phyloP scores from a whole-genome alignment of 306 rosid species.

The Mimosa pudica region DNA sequence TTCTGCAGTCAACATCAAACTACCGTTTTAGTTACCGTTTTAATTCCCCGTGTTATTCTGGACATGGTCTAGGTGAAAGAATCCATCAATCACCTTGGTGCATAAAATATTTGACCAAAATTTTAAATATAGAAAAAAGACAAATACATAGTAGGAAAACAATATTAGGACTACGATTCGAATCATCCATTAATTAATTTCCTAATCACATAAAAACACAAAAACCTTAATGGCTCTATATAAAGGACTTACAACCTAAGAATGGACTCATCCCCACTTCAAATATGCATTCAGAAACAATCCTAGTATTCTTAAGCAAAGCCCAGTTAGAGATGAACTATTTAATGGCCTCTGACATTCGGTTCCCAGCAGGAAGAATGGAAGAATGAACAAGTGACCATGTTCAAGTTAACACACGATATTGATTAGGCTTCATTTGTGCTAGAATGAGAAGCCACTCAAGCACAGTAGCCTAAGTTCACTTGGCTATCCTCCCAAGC shows the following conservation, averaged over 20 bases:
- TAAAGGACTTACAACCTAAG: slow-evolving; percentile 5
- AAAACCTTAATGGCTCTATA: background rate
- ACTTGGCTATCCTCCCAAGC: background rate
- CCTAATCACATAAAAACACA: slow-evolving; percentile 7
- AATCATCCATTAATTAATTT: background rate
- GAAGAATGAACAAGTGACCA: background rate
- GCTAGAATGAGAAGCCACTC: background rate
- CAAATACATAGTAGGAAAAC: background rate
- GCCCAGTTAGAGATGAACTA: background rate
- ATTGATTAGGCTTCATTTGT: background rate
- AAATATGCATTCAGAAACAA: background rate
- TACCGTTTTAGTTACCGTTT: slow-evolving; percentile 16
- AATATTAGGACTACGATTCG: slow-evolving; percentile 6
- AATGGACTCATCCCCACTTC: background rate
- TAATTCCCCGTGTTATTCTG: slow-evolving; percentile 14
- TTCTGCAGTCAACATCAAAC: slow-evolving; percentile 68
- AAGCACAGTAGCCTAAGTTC: slow-evolving; percentile 8
- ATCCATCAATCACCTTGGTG: slow-evolving; percentile 9
- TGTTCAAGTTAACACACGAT: no score
- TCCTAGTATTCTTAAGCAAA: slow-evolving; percentile 14
- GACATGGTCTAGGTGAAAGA: background rate
- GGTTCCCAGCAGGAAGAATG: background rate
- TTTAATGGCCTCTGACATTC: background rate
- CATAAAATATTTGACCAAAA: slow-evolving; percentile 8
- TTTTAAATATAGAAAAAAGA: slow-evolving; percentile 15